A percentile compares a stretch with the other conserved stretches of the same genome.
Conservation (phyloP, 176 grass and related monocot genomes). For the Musa beccarii region DNA sequence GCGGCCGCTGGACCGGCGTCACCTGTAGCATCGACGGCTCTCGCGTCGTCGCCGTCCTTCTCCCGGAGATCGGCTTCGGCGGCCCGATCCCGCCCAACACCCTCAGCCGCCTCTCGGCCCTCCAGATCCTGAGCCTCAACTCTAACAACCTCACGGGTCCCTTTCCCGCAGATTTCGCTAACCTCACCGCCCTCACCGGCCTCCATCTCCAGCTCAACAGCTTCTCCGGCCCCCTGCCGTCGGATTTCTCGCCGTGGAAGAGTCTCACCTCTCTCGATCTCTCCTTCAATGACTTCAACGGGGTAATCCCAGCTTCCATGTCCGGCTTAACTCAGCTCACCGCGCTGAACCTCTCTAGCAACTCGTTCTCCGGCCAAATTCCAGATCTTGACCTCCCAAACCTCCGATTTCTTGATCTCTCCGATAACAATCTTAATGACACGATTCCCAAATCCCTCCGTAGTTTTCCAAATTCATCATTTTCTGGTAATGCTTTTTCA, state of each 20-base stretch:
- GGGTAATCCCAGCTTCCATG: constrained; percentile 28
- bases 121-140: constrained; percentile 76
- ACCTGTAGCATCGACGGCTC: constrained; percentile 53
- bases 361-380: constrained; percentile 61
- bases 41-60: constrained; percentile 49
- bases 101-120: constrained; percentile 47
- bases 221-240: constrained; percentile 44
- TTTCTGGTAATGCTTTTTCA: constrained; percentile 43
- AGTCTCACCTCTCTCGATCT: constrained; percentile 62
- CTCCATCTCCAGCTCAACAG: constrained; percentile 79
- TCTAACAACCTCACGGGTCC: constrained; percentile 46
- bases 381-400: constrained; percentile 52
- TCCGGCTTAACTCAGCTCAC: constrained; percentile 44
- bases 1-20: constrained; percentile 60
- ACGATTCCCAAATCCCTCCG: constrained; percentile 40
- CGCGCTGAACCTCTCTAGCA: constrained; percentile 77
- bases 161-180: constrained; percentile 48
- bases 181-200: constrained; percentile 35
- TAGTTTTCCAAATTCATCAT: constrained; percentile 38
- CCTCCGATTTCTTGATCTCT: constrained; percentile 61
- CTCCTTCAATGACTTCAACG: constrained; percentile 70
- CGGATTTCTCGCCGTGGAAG: not conserved
- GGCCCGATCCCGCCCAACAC: constrained; percentile 50
- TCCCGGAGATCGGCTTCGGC: constrained; percentile 50
- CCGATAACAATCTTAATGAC: constrained; percentile 61